Evolutionary conservation across 78 protist species (phyloP), one percentile per base, ranked within the genome.

Genomic region (Paratrimastix pyriformis): DNA sequence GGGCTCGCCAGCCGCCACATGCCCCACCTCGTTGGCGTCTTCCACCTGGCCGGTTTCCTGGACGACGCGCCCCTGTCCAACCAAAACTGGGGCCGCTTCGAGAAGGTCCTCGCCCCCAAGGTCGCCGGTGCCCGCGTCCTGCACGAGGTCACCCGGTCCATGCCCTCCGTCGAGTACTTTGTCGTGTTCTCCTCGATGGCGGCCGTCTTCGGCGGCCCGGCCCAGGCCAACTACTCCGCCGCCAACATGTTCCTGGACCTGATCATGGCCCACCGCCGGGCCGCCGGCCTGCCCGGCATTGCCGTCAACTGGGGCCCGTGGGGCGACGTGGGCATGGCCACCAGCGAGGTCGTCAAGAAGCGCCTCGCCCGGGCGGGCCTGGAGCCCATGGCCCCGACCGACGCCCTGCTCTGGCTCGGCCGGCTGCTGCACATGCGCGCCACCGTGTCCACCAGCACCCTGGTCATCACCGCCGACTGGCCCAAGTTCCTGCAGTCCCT

Each of bases 171-270:
- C 15, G 81, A 55, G 40, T 24, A 72, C 74, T 81, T 83, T 73
- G 37, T 76, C 11, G 35, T 58, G 2, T 45, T 72, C 50, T 83
- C 88, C 0, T 77, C 84, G 0, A 38, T 76, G 8, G 68, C 54
- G 1, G 76, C 79, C 0, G 33, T 73, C 3, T 15, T 84, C 30
- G 91, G 91, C 6, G 65, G 77, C 43, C 30, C 44, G 13, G 91
- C 80, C 18, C 91, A 80, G 66, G 33, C 84, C 2, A 79, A 76
- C 72, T 87, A 87, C 68, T 71, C 84, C 3, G 42, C 84, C 43
- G 86, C 86, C 54, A 87, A 87, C 81, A 70, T 81, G 44, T 84
- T 81, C 54, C 88, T 84, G 40, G 91, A 87, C 60, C 73, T 79
- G 15, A 37, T 84, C 21, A 44, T 83, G 18, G 29, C 15, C 38